phyloP scores from a whole-genome alignment of 2,329 filamentous ascomycete species.

The Rutstroemia sydowiana region DNA sequence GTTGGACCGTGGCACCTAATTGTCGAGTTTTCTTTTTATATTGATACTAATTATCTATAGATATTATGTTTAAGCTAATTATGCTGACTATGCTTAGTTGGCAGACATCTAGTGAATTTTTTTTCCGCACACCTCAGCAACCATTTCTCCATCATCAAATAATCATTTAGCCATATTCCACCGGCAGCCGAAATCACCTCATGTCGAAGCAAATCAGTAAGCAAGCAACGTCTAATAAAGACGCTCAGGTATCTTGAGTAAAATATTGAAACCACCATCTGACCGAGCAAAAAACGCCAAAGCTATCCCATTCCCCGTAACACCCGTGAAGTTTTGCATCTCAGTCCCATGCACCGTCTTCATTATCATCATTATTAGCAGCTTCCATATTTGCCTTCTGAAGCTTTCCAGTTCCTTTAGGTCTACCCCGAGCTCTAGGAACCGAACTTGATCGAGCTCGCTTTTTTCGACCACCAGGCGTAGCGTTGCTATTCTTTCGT shows the following conservation, averaged over 20 bases:
- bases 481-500: slow-evolving; percentile 28
- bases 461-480: slow-evolving; percentile 51
- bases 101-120: no score
- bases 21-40: background rate
- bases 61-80: background rate
- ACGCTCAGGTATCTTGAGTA: slow-evolving; percentile 5
- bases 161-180: background rate
- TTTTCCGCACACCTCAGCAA: background rate
- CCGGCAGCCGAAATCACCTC: background rate
- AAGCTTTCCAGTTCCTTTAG: slow-evolving; percentile 21
- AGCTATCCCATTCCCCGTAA: background rate
- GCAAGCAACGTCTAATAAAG: background rate
- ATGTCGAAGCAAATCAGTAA: background rate
- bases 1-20: no score
- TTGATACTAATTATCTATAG: slow-evolving; percentile 8
- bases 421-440: slow-evolving; percentile 16
- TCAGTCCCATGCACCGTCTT: slow-evolving; percentile 11
- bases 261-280: background rate
- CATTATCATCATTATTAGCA: slow-evolving; percentile 22
- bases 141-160: background rate
- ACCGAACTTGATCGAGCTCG: slow-evolving; percentile 41
- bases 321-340: background rate
- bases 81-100: background rate
- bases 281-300: slow-evolving; percentile 2
- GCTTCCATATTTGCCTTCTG: slow-evolving; percentile 20